Conservation (phyloP, 148 eudicot genomes). For the Suaeda aralocaspica region DNA sequence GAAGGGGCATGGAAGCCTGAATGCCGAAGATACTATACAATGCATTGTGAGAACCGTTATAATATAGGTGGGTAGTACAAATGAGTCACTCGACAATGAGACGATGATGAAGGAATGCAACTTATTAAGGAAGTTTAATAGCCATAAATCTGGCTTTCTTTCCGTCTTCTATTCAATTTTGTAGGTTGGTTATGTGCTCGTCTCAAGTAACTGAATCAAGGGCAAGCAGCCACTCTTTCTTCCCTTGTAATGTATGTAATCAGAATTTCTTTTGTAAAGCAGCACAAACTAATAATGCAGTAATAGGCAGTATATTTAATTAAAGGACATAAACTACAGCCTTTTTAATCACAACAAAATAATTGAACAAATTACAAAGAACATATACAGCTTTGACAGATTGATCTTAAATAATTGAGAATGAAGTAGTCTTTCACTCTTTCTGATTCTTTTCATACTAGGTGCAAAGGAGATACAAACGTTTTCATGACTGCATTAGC, state of each 20-base stretch:
- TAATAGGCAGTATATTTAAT: too few species aligned
- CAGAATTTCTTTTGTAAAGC: slow-evolving; percentile 11
- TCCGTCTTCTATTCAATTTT: slow-evolving; percentile 10
- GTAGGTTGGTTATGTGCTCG: slow-evolving; percentile 9
- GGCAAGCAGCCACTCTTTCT: background rate
- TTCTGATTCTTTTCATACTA: too few species aligned
- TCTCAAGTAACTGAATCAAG: slow-evolving; percentile 4
- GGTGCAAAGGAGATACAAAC: too few species aligned
- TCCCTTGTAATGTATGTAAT: slow-evolving; percentile 9
- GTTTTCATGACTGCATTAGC: too few species aligned
- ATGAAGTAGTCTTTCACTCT: too few species aligned
- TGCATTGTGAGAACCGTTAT: background rate
- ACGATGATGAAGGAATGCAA: background rate
- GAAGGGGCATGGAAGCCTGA: background rate
- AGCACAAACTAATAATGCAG: background rate
- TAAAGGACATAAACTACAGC: too few species aligned
- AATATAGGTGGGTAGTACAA: background rate
- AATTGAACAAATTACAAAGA: too few species aligned
- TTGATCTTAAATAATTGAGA: too few species aligned
- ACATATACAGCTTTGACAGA: too few species aligned
- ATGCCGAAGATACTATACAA: background rate
- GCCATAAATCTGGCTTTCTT: background rate
- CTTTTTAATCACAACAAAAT: too few species aligned
- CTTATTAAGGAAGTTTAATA: background rate
- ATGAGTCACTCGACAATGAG: background rate